Evolutionary conservation across 495 filamentous ascomycete species (phyloP).

Genomic region (Aspergillus carlsbadensis): DNA sequence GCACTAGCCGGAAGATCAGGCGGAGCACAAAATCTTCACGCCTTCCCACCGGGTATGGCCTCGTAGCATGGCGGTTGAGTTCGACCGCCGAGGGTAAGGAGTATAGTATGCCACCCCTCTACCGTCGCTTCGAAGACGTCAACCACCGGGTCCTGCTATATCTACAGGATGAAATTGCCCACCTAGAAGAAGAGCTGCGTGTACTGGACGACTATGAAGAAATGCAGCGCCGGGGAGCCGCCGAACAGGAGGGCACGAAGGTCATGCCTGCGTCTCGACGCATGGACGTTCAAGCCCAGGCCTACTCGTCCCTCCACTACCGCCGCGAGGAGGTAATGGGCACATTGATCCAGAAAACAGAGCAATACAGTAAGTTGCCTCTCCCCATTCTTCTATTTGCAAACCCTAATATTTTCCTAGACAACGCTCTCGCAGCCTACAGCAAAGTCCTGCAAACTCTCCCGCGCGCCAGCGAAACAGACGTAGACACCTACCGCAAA

Average conservation of each 20-base stretch:
- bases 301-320: conserved; percentile 68
- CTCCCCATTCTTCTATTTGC: background rate
- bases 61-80: conserved; percentile 62
- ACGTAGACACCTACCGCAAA: conserved; percentile 61
- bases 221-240: conserved; percentile 54
- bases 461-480: conserved; percentile 50
- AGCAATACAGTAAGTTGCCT: conserved; percentile 74
- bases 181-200: conserved; percentile 75
- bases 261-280: conserved; percentile 64
- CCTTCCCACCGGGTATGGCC: conserved; percentile 61
- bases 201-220: conserved; percentile 70
- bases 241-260: conserved; percentile 47
- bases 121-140: conserved; percentile 78
- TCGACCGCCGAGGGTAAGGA: conserved; percentile 34
- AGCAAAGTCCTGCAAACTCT: conserved; percentile 58
- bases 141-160: conserved; percentile 85
- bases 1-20: conserved; percentile 23
- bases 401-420: conserved; percentile 34
- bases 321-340: conserved; percentile 68
- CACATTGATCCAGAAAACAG: conserved; percentile 69
- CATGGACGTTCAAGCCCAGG: conserved; percentile 56
- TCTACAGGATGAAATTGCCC: conserved; percentile 81
- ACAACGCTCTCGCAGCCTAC: conserved; percentile 69
- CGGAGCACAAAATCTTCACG: conserved; percentile 26
- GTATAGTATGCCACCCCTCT: conserved; percentile 62